Percentiles rank a stretch among this genome's conserved stretches.
Evolutionary conservation across 1,284 basidiomycete genomes (phyloP).

Genomic region (Fomes fomentarius): DNA sequence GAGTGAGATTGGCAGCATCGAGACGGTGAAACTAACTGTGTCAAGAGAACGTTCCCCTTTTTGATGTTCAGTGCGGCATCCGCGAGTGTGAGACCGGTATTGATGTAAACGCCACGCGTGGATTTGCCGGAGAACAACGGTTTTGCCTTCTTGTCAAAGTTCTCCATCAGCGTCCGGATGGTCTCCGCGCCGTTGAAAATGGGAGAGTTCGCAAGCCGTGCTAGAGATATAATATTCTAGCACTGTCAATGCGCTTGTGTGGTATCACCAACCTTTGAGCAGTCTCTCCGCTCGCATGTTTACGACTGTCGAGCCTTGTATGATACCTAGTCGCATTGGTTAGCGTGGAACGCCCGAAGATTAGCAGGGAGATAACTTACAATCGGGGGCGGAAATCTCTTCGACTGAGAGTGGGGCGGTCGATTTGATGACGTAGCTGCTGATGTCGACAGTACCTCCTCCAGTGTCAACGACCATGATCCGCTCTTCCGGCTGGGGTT

Average conservation of each 20-base stretch:
- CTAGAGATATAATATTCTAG: neutral
- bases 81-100: neutral
- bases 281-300: conserved; percentile 33
- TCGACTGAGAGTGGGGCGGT: conserved; percentile 16
- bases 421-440: conserved; percentile 43
- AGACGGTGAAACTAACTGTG: neutral
- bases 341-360: neutral
- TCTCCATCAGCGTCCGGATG: neutral
- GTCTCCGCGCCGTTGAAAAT: neutral
- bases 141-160: neutral
- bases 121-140: neutral
- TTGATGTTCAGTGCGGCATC: neutral
- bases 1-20: neutral
- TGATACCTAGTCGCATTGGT: conserved; percentile 19
- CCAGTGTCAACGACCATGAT: conserved; percentile 56
- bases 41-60: neutral
- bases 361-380: conserved; percentile 3
- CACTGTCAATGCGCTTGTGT: no score
- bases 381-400: conserved; percentile 11
- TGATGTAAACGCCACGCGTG: neutral
- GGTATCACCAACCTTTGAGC: conserved; percentile 28
- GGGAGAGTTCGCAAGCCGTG: neutral
- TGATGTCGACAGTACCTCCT: conserved; percentile 59
- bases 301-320: conserved; percentile 30
- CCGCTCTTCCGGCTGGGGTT: neutral